A percentile compares a stretch with the other conserved stretches of the same genome.
Conservation (phyloP, 306 rosid genomes). For the Glycine soja region DNA sequence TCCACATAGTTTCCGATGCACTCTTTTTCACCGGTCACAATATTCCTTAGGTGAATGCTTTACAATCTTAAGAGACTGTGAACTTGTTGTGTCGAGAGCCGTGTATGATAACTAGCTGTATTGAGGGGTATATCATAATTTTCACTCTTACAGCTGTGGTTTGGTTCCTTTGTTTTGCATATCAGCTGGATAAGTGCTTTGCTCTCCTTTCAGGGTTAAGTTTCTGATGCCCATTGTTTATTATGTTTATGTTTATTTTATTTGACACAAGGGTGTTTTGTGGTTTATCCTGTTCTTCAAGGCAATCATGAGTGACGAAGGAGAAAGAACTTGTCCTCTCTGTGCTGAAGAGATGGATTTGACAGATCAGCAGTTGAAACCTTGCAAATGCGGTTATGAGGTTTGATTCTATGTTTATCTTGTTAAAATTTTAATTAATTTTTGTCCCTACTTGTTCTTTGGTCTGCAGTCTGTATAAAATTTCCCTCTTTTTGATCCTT, state of each 20-base stretch:
- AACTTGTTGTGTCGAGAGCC: neutral
- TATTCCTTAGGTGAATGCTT: conserved; percentile 30
- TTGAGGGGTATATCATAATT: neutral
- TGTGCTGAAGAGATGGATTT: conserved; percentile 99
- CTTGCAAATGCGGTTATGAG: conserved; percentile 99
- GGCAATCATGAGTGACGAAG: conserved; percentile 94
- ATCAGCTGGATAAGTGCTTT: conserved; percentile 21
- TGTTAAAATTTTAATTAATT: neutral
- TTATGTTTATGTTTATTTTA: conserved; percentile 10
- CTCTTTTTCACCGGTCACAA: neutral
- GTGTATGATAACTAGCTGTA: conserved; percentile 1
- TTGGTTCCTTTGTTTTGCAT: neutral
- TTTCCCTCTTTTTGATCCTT: conserved; percentile 32
- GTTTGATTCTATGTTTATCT: conserved; percentile 49
- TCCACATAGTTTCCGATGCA: conserved; percentile 26
- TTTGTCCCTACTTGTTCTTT: conserved; percentile 20
- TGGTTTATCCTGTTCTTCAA: conserved; percentile 28
- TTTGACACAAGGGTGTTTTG: conserved; percentile 28
- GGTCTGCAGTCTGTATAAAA: neutral
- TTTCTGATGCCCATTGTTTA: conserved; percentile 25
- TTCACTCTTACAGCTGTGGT: conserved; percentile 23
- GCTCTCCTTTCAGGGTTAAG: neutral
- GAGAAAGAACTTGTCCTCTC: conserved; percentile 97
- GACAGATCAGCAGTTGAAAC: conserved; percentile 98
- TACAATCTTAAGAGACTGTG: conserved; percentile 6